These are phyloP conservation scores for Jamesozyma piceae DNA, from an alignment of 805 yeast genomes.

Conservation along the genomic window DNA sequence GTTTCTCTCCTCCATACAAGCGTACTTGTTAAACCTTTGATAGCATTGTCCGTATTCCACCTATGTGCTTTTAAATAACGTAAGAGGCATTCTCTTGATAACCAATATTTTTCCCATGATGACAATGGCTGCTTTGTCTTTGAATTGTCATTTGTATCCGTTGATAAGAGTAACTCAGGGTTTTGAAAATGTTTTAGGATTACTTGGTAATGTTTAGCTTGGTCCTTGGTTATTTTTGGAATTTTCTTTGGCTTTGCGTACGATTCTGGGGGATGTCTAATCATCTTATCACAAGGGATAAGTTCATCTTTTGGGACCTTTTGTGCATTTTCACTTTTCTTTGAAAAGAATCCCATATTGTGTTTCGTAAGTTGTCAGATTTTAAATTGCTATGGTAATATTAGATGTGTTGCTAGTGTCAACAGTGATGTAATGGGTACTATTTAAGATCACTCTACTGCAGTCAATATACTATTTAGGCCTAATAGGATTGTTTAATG, in stretches of 20 bases:
- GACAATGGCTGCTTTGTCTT: slow-evolving; percentile 20
- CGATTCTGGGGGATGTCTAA: slow-evolving; percentile 17
- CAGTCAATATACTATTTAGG: no score
- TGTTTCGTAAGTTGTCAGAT: no score
- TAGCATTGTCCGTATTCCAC: slow-evolving; percentile 39
- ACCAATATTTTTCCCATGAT: slow-evolving; percentile 28
- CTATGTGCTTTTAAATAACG: slow-evolving; percentile 45
- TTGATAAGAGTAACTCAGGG: slow-evolving; percentile 13
- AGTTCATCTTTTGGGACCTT: slow-evolving; percentile 11
- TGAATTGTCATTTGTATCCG: slow-evolving; percentile 31
- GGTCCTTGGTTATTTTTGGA: slow-evolving; percentile 13
- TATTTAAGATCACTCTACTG: no score
- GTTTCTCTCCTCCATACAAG: slow-evolving; percentile 48
- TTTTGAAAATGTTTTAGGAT: slow-evolving; percentile 17
- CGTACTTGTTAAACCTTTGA: slow-evolving; percentile 38
- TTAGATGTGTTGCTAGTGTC: neutral
- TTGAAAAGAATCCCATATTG: slow-evolving; percentile 25
- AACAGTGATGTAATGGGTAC: neutral
- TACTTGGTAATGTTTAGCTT: slow-evolving; percentile 12
- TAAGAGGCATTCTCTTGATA: slow-evolving; percentile 44
- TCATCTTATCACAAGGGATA: slow-evolving; percentile 17
- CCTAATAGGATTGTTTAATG: no score
- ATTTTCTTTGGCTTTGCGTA: slow-evolving; percentile 13
- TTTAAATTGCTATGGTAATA: neutral
- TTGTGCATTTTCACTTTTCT: slow-evolving; percentile 8